phyloP scores from a whole-genome alignment of 768 basidiomycete species.

The Pleurotus sapidus region DNA sequence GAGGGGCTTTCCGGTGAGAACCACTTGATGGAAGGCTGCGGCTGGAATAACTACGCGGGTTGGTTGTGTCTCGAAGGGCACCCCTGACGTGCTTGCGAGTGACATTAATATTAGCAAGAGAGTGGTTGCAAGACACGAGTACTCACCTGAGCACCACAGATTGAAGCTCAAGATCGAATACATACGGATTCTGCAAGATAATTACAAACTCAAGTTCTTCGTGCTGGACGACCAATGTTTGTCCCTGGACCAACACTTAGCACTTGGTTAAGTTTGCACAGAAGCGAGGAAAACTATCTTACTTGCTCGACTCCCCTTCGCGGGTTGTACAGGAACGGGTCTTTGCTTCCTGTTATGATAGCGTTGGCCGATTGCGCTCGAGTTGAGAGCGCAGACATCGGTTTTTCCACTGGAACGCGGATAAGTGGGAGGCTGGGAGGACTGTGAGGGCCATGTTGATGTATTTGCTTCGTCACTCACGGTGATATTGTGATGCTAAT shows the following conservation, averaged over 20 bases:
- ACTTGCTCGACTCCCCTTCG: constrained; percentile 65
- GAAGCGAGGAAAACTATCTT: constrained; percentile 13
- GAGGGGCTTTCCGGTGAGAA: constrained; percentile 64
- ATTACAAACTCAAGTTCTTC: constrained; percentile 82
- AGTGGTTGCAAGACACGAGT: constrained; percentile 6
- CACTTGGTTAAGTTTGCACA: background rate
- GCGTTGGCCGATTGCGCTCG: constrained; percentile 38
- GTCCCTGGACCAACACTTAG: constrained; percentile 33
- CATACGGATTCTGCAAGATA: constrained; percentile 86
- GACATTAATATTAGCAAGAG: background rate
- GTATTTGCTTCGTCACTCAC: constrained; percentile 40
- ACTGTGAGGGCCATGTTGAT: background rate
- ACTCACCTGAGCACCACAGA: constrained; percentile 76
- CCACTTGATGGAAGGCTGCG: constrained; percentile 68
- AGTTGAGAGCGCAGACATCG: constrained; percentile 49
- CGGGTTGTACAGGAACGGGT: constrained; percentile 94
- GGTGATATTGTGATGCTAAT: constrained; percentile 74
- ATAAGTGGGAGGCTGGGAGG: constrained; percentile 60
- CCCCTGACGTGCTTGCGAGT: constrained; percentile 71
- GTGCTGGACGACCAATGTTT: constrained; percentile 73
- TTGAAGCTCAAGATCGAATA: constrained; percentile 88
- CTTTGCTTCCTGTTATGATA: constrained; percentile 55
- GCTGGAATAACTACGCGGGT: constrained; percentile 70
- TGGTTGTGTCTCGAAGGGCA: constrained; percentile 64
- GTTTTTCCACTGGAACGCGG: constrained; percentile 73